Evolutionary conservation across 192 early-diverging fungal species (phyloP).

Genomic region (Entrophospora sp.): DNA sequence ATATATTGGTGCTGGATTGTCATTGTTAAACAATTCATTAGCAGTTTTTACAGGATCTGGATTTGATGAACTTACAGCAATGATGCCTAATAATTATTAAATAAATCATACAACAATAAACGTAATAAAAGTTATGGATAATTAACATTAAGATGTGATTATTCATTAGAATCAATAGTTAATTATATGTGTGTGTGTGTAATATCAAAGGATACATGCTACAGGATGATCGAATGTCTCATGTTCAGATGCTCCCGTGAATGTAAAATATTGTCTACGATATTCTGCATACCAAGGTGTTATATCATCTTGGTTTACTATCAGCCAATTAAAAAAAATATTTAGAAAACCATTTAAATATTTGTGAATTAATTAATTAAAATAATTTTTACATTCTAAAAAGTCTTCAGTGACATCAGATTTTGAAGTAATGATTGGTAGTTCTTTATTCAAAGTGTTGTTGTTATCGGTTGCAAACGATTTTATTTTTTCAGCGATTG

Average conservation of each 20-base stretch:
- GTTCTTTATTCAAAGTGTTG: conserved; percentile 2
- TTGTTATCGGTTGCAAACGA: conserved; percentile 10
- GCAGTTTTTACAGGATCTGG: conserved; percentile 69
- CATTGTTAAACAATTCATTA: conserved; percentile 43
- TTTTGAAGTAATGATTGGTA: conserved; percentile 34
- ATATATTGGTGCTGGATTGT: conserved; percentile 45
- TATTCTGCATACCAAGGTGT: conserved; percentile 86
- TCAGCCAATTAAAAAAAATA: neutral
- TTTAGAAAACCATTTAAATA: too few relatives aligned
- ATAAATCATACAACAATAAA: neutral
- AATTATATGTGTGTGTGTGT: too few relatives aligned
- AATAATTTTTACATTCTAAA: conserved; percentile 27
- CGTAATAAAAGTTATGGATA: neutral
- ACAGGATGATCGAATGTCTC: conserved; percentile 94
- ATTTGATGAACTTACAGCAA: conserved; percentile 53
- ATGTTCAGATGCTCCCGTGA: conserved; percentile 71
- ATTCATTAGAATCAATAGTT: too few relatives aligned
- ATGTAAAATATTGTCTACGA: conserved; percentile 49
- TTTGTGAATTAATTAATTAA: neutral
- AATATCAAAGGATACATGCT: conserved; percentile 53
- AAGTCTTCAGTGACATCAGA: conserved; percentile 40
- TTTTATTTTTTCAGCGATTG: conserved; percentile 43
- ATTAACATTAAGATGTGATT: too few relatives aligned
- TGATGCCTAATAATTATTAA: conserved; percentile 42
- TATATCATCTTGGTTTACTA: conserved; percentile 42